Percentiles rank a stretch among this genome's conserved stretches.
Evolutionary conservation across 2,329 filamentous ascomycete species (phyloP).

Genomic region (Clonostachys byssicola): DNA sequence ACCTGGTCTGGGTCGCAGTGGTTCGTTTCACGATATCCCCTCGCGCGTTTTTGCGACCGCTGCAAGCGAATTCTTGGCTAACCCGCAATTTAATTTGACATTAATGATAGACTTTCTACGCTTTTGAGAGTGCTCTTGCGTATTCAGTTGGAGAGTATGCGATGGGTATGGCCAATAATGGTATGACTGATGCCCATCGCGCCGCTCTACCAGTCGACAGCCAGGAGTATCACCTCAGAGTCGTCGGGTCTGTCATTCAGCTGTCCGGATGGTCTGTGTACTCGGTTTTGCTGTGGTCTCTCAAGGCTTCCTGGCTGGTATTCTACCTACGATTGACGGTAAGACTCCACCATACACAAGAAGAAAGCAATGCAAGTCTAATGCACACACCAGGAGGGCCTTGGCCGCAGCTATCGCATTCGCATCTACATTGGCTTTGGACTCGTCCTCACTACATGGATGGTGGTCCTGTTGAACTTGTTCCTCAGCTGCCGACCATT

Average conservation of each 20-base stretch:
- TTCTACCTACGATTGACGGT: conserved; percentile 51
- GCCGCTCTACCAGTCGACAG: not conserved
- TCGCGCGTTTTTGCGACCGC: too few relatives aligned
- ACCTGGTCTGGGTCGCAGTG: conserved; percentile 8
- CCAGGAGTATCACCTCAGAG: conserved; percentile 17
- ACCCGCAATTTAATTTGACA: not conserved
- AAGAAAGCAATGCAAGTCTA: too few relatives aligned
- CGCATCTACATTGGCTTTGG: conserved; percentile 46
- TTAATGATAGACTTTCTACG: not conserved
- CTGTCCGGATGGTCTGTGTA: conserved; percentile 53
- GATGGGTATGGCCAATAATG: not conserved
- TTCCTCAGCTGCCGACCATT: conserved; percentile 49
- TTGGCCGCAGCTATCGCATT: conserved; percentile 20
- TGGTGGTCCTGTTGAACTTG: conserved; percentile 43
- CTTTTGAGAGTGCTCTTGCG: not conserved
- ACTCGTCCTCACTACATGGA: conserved; percentile 41
- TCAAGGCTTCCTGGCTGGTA: conserved; percentile 52
- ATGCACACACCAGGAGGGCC: not conserved
- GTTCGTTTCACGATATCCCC: too few relatives aligned
- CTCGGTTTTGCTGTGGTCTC: conserved; percentile 44
- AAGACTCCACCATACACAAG: too few relatives aligned
- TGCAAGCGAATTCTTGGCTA: too few relatives aligned
- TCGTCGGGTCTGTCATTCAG: conserved; percentile 52
- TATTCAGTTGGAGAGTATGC: not conserved
- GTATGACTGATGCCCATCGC: not conserved